These are phyloP conservation scores for Hyphodiscus hymeniophilus DNA, from an alignment of 495 filamentous ascomycete species.

Conservation along the genomic window DNA sequence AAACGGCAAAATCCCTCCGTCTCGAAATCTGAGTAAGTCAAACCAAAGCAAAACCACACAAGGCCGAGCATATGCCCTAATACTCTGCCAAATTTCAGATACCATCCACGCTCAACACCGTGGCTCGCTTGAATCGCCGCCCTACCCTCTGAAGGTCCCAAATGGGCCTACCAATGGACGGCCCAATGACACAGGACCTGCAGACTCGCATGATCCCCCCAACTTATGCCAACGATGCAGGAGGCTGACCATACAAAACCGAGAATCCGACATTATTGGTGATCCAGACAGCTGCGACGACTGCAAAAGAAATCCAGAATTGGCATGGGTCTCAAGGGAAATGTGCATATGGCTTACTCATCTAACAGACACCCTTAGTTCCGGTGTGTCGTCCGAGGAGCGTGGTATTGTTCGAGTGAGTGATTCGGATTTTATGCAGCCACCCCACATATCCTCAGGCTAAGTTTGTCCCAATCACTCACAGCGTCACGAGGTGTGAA, in stretches of 20 bases:
- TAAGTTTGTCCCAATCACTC: slow-evolving; percentile 2
- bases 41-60: background rate
- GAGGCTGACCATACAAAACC: slow-evolving; percentile 9
- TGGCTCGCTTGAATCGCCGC: background rate
- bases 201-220: slow-evolving; percentile 5
- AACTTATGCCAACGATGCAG: slow-evolving; percentile 18
- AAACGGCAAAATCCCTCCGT: slow-evolving; percentile 8
- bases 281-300: slow-evolving; percentile 8
- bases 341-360: slow-evolving; percentile 17
- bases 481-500: too few relatives aligned
- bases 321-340: slow-evolving; percentile 10
- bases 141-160: background rate
- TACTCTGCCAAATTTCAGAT: slow-evolving; percentile 4
- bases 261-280: slow-evolving; percentile 1
- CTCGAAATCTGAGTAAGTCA: slow-evolving; percentile 9
- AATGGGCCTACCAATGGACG: background rate
- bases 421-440: slow-evolving; percentile 10
- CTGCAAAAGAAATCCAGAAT: slow-evolving; percentile 13
- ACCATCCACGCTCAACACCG: background rate
- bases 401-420: slow-evolving; percentile 13
- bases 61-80: slow-evolving; percentile 1
- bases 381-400: slow-evolving; percentile 12
- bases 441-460: background rate
- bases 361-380: slow-evolving; percentile 18
- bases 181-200: background rate